Conservation (phyloP, 352 stramenopile species). For the Globisporangium solare region DNA sequence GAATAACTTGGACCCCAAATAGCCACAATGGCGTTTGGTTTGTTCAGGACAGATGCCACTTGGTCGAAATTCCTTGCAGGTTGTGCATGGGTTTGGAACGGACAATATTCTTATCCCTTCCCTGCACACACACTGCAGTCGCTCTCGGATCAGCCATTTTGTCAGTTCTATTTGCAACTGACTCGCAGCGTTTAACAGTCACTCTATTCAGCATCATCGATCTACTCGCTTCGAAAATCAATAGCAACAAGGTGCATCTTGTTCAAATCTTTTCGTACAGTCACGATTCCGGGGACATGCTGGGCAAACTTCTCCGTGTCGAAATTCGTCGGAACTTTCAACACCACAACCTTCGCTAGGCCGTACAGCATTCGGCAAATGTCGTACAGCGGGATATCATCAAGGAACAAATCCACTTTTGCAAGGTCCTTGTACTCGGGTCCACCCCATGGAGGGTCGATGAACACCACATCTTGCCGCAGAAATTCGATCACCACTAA, state of each 20-base stretch:
- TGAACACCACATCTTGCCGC: conserved; percentile 77
- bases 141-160: no score
- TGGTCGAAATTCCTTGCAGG: no score
- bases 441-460: conserved; percentile 80
- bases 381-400: conserved; percentile 49
- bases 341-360: conserved; percentile 48
- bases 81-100: no score
- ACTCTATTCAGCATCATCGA: no score
- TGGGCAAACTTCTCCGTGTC: conserved; percentile 66
- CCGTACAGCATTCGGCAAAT: conserved; percentile 50
- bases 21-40: no score
- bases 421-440: conserved; percentile 75
- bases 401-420: conserved; percentile 69
- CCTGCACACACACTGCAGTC: no score
- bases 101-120: no score
- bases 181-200: no score
- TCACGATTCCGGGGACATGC: conserved; percentile 49
- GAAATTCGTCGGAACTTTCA: conserved; percentile 84
- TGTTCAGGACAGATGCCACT: no score
- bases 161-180: no score
- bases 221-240: conserved; percentile 29
- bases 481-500: conserved; percentile 66
- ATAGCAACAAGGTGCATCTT: conserved; percentile 79
- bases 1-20: no score
- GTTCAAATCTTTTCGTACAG: conserved; percentile 59